Evolutionary conservation across 2,329 filamentous ascomycete genomes (phyloP), one percentile per base, ranked within the genome.

Genomic region (Huntiella decipiens): DNA sequence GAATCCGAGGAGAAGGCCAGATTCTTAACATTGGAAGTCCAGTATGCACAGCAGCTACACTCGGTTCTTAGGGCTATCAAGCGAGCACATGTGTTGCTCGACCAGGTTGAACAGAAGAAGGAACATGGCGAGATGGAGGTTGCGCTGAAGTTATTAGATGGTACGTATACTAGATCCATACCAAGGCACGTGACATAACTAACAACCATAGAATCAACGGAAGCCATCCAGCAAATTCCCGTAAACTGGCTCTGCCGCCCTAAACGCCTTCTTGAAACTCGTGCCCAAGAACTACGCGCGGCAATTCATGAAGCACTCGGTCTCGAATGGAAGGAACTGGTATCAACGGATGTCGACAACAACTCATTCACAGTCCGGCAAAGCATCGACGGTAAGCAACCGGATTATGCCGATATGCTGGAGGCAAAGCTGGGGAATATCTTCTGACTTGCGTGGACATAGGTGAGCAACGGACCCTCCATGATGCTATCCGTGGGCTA

Each of bases 271-370:
- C 62, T 94, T 3, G 69, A 77, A 51, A 60, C 74, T 38, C 73
- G 79, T 51, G 70, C 74, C 2, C 74, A 74, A 19, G 74, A 78
- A 54, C 63, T 93, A 47, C 78, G 77, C 51, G 68, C 71, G 2
- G 67, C 72, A 15, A 70, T 91, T 16, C 71, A 77, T 48, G 72
- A 79, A 36, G 72, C 74, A 6, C 70, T 91, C 35, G 71, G 74
- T 38, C 66, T 68, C 46, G 70, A 77, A n/a, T 95, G 86, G 84
- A 71, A 72, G 48, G 64, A 68, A 0, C 64, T 88, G 38, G 64
- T 93, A 10, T 61, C 66, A 1, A 61, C 86, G 13, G 74, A 88
- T 54, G 59, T 65, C 1, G 64, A 71, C 16, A 60, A 64, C 6
- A 63, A 66, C 6, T 67, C 61, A 39, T 61, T 91, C 5, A 68